Conservation (phyloP, 441 rosid genomes). For the Sinapis alba region DNA sequence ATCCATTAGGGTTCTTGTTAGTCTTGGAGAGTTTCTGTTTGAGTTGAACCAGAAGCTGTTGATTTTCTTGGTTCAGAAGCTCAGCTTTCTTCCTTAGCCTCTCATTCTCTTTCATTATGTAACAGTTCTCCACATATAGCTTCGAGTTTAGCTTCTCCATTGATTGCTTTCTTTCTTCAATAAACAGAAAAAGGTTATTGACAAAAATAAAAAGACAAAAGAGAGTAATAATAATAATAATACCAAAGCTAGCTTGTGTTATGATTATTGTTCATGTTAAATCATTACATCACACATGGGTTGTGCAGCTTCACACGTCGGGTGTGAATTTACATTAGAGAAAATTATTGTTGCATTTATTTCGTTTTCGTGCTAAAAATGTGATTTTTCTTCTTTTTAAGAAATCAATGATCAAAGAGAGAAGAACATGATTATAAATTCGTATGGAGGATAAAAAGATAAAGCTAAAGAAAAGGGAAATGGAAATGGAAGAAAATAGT, state of each 20-base stretch:
- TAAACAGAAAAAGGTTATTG: not conserved
- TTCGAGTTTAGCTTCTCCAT: conserved; percentile 94
- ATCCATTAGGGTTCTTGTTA: conserved; percentile 41
- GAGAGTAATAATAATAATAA: not conserved
- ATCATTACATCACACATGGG: conserved; percentile 46
- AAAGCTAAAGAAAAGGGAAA: conserved; percentile 18
- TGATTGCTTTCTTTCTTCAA: conserved; percentile 13
- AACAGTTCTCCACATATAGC: conserved; percentile 75
- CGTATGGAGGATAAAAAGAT: conserved; percentile 36
- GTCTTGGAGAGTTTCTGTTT: conserved; percentile 66
- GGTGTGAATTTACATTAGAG: conserved; percentile 33
- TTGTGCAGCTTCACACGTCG: conserved; percentile 45
- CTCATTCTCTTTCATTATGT: conserved; percentile 91
- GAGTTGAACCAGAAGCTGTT: conserved; percentile 78
- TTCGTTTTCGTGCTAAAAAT: conserved; percentile 39
- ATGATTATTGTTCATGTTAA: conserved; percentile 37
- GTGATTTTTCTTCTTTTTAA: conserved; percentile 24
- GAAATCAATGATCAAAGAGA: conserved; percentile 37
- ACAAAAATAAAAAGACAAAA: not conserved
- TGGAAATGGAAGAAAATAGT: not conserved
- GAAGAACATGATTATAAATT: conserved; percentile 41
- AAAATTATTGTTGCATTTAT: conserved; percentile 33
- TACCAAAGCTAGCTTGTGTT: conserved; percentile 18
- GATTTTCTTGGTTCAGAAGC: conserved; percentile 92
- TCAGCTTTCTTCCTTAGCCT: conserved; percentile 93